Evolutionary conservation across 1,139 yeast genomes (phyloP).

Genomic region (Sugiyamaella sp.): DNA sequence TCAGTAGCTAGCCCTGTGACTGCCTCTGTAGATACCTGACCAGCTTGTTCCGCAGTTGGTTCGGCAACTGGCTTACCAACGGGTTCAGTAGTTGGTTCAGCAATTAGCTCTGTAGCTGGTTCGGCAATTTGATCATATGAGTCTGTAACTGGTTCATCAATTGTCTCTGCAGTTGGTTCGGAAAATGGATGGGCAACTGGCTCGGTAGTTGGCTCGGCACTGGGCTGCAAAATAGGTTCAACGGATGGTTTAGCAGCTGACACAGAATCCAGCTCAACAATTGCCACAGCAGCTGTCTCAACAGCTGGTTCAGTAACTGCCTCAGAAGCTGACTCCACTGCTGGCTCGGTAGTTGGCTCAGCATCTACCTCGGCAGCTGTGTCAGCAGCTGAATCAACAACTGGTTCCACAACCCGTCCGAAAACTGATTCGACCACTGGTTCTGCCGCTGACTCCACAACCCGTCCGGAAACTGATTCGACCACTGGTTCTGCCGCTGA

Average conservation of each 20-base stretch:
- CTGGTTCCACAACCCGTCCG: neutral
- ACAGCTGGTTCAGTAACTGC: slow-evolving; percentile 23
- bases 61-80: neutral
- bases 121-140: neutral
- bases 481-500: slow-evolving; percentile 19
- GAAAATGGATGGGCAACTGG: neutral
- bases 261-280: too few relatives aligned
- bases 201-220: neutral
- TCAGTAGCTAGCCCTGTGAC: neutral
- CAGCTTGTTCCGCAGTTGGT: slow-evolving; percentile 1
- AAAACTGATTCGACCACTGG: neutral
- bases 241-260: too few relatives aligned
- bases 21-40: slow-evolving; percentile 14
- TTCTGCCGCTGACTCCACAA: neutral
- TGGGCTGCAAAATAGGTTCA: neutral
- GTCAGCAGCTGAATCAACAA: neutral
- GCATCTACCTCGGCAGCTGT: neutral
- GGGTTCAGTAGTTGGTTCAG: neutral
- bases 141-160: neutral
- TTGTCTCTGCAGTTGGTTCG: neutral
- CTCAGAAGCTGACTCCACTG: slow-evolving; percentile 20
- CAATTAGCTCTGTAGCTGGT: neutral
- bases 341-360: neutral
- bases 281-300: slow-evolving; percentile 13
- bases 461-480: neutral